Base-by-base conservation (phyloP, 192 early-diverging fungal species). In the Entophlyctis helioformis region DNA sequence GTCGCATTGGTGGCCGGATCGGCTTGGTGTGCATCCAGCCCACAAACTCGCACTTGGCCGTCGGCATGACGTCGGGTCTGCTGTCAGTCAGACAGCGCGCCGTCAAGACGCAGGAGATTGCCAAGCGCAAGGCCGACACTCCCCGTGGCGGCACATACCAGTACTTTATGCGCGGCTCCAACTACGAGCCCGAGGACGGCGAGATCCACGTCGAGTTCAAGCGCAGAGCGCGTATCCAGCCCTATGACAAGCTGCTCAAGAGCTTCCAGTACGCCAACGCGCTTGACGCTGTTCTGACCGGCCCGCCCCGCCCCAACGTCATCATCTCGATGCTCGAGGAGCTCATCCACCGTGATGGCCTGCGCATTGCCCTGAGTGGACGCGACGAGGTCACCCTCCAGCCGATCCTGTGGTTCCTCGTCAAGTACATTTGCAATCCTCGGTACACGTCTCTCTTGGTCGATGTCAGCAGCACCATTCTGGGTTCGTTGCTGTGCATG, bases 61-160 rank as follows among this genome's bases (percentile, higher is more conserved):
- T 86, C 19, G 95, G 95, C 48, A 96, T 94, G 89, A 74, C 85
- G 34, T 81, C 76, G 28, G 89, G 95, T 27, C 64, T 89, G 28
- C 69, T 98, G 4, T 83, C 87, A 28, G 76, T 95, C 45, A 85
- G 87, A 37, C 81, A 84, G 44, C 76, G 92, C 38, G 67, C 75
- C n/a, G 70, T 84, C 15, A 82, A 88, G 50, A 74, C 83, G 25
- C 69, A 74, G 31, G 90, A 93, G 50, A 56, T 75, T 16, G 67
- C 43, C 40, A 63, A 16, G 58, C 42, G 3, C 38, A 50, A 16
- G 64, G 77, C 46, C 44, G 60, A 69, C 25, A 65, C 67, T 42
- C 51, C 61, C 12, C 60, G 59, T 18, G 69, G 67, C 18, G 87
- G 85, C 18, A 78, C 79, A 8, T 74, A 76, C 42, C 73, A 72